These are phyloP conservation scores for Bimuria novae-zelandiae DNA, from an alignment of 2,329 filamentous ascomycete genomes.

Conservation along the genomic window DNA sequence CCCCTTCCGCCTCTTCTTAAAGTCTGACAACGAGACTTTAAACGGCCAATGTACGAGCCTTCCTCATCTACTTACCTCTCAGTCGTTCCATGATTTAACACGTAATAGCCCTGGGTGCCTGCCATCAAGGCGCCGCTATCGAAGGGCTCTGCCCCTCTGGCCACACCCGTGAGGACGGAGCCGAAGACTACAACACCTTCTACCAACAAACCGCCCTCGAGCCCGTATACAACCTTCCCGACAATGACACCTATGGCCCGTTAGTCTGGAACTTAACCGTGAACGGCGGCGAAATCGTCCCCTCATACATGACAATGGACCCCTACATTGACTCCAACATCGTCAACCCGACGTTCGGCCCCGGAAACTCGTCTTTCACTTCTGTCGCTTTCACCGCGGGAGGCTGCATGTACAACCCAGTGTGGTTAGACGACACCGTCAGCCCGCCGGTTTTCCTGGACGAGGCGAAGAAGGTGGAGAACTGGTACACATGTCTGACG, in stretches of 20 bases:
- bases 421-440: slow-evolving; percentile 44
- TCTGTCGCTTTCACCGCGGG: slow-evolving; percentile 46
- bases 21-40: slow-evolving; percentile 20
- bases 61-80: too few species aligned
- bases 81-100: not conserved
- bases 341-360: slow-evolving; percentile 45
- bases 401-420: slow-evolving; percentile 43
- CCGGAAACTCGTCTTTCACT: slow-evolving; percentile 23
- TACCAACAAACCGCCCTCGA: slow-evolving; percentile 33
- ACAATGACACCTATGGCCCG: slow-evolving; percentile 17
- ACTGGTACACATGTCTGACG: slow-evolving; percentile 52
- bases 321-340: slow-evolving; percentile 43
- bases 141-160: slow-evolving; percentile 44
- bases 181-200: slow-evolving; percentile 26
- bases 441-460: slow-evolving; percentile 25
- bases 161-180: slow-evolving; percentile 8
- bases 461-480: slow-evolving; percentile 28
- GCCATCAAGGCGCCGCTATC: slow-evolving; percentile 53
- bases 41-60: slow-evolving; percentile 17
- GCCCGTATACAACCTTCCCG: slow-evolving; percentile 2
- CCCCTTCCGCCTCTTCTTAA: slow-evolving; percentile 29
- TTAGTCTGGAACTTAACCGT: slow-evolving; percentile 20
- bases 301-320: slow-evolving; percentile 37
- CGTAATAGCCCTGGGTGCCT: slow-evolving; percentile 24
- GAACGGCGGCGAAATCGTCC: slow-evolving; percentile 13